These are phyloP conservation scores for Anethum foeniculum DNA, from an alignment of 140 eudicot species.

Conservation along the genomic window DNA sequence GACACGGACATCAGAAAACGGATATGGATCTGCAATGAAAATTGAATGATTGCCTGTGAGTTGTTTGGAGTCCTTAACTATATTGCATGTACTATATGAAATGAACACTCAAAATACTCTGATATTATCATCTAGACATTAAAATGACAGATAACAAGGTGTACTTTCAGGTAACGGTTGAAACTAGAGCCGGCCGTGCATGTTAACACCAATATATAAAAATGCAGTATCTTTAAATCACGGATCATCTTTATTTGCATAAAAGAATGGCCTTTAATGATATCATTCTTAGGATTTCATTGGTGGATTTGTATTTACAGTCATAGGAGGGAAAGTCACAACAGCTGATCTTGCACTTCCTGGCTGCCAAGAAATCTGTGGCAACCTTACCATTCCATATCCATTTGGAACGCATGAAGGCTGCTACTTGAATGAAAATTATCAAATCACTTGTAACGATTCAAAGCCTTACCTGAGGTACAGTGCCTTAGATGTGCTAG, in stretches of 20 bases:
- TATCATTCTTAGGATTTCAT: background rate
- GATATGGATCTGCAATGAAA: background rate
- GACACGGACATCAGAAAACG: background rate
- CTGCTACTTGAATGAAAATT: slow-evolving; percentile 3
- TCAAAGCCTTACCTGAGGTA: background rate
- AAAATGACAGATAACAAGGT: too few species aligned
- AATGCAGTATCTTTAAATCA: too few species aligned
- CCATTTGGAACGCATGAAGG: slow-evolving; percentile 9
- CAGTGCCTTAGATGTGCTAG: too few species aligned
- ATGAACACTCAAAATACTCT: too few species aligned
- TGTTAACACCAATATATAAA: too few species aligned
- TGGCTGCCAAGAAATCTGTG: slow-evolving; percentile 8
- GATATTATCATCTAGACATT: too few species aligned
- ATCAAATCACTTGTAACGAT: background rate
- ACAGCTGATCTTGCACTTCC: background rate
- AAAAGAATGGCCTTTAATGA: background rate
- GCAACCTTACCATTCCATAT: background rate
- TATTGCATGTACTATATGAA: too few species aligned
- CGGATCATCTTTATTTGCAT: background rate
- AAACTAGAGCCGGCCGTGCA: too few species aligned
- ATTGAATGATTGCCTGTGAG: background rate
- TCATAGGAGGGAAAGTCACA: background rate
- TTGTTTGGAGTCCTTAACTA: background rate
- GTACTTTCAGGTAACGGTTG: too few species aligned
- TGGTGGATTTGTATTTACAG: background rate